Evolutionary conservation across 2,329 filamentous ascomycete genomes (phyloP).

Genomic region (Alternaria consortialis): DNA sequence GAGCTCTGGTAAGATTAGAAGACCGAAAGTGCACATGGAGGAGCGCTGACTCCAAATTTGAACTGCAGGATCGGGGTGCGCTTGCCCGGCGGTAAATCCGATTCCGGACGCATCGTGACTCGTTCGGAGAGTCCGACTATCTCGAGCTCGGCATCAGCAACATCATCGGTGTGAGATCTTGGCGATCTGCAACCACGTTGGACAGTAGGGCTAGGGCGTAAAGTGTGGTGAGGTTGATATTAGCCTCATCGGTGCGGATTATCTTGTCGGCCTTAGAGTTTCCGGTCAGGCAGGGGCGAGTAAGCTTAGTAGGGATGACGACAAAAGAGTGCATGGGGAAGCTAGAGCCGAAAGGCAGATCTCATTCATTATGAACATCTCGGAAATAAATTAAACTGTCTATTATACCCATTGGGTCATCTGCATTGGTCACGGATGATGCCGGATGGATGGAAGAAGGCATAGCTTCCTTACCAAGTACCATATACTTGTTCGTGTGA

Average conservation of each 20-base stretch:
- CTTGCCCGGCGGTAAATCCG: conserved; percentile 9
- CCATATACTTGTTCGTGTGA: neutral
- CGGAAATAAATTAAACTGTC: neutral
- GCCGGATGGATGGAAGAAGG: neutral
- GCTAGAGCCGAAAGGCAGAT: neutral
- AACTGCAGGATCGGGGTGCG: conserved; percentile 24
- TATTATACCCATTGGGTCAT: neutral
- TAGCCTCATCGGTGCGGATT: conserved; percentile 9
- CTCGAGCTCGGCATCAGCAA: conserved; percentile 13
- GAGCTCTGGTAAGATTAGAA: conserved; percentile 18
- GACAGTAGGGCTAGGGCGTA: neutral
- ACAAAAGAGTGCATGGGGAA: neutral
- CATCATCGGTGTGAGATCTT: conserved; percentile 24
- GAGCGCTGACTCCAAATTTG: conserved; percentile 4
- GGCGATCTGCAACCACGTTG: conserved; percentile 10
- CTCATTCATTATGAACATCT: neutral
- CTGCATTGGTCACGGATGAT: neutral
- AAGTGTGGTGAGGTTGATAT: conserved; percentile 1
- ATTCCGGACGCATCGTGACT: conserved; percentile 7
- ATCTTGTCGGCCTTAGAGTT: conserved; percentile 1
- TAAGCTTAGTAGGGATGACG: conserved; percentile 5
- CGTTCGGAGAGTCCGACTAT: conserved; percentile 15
- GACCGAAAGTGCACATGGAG: neutral
- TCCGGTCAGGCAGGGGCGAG: conserved; percentile 4
- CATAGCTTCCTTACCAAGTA: neutral